Evolutionary conservation across 352 stramenopile genomes (phyloP).

Genomic region (Phytopythium litorale): DNA sequence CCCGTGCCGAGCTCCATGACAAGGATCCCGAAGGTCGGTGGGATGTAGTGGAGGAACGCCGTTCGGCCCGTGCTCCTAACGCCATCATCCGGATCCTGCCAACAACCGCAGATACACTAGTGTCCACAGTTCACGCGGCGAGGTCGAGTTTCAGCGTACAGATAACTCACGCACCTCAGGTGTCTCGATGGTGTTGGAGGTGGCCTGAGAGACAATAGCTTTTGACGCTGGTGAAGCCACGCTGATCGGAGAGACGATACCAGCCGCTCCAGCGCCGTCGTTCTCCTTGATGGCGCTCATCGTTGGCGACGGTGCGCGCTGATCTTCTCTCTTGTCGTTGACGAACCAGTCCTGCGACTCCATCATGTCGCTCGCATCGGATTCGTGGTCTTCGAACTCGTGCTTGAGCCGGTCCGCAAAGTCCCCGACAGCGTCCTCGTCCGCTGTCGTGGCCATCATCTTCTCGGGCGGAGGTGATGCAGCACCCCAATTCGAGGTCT

Average conservation of each 20-base stretch:
- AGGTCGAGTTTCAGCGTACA: no score
- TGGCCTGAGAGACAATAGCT: conserved; percentile 12
- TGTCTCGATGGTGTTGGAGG: conserved; percentile 19
- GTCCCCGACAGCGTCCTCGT: conserved; percentile 48
- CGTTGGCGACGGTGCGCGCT: conserved; percentile 5
- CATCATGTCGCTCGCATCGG: conserved; percentile 43
- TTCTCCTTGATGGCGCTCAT: background rate
- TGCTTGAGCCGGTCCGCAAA: conserved; percentile 65
- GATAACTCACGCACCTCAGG: conserved; percentile 6
- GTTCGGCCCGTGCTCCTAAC: conserved; percentile 29
- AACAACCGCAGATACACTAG: background rate
- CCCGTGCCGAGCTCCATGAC: conserved; percentile 62
- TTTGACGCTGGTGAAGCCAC: conserved; percentile 15
- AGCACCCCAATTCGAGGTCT: background rate
- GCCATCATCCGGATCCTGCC: conserved; percentile 30
- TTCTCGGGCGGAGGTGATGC: background rate
- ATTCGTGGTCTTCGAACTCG: conserved; percentile 66
- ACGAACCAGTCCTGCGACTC: conserved; percentile 82
- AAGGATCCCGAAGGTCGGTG: conserved; percentile 43
- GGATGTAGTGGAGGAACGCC: conserved; percentile 67
- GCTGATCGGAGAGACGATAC: conserved; percentile 14
- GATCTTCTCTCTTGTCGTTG: conserved; percentile 50
- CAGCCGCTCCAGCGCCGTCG: background rate
- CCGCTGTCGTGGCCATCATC: conserved; percentile 3
- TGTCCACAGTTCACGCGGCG: no score